phyloP scores from a whole-genome alignment of 805 yeast species.

The Wickerhamomyces silvicola region DNA sequence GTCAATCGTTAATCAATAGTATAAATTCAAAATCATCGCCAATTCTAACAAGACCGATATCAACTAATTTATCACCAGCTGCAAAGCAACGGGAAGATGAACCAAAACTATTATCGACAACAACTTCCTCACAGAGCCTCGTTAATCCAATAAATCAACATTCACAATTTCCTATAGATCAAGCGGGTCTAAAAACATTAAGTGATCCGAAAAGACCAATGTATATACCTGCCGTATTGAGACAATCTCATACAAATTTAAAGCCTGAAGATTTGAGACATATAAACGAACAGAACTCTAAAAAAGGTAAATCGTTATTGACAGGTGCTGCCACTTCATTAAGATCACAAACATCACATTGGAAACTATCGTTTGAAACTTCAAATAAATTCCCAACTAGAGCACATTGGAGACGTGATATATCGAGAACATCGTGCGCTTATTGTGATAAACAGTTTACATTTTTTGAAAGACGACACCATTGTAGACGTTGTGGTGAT shows the following conservation, averaged over 20 bases:
- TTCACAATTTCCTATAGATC: conserved; percentile 12
- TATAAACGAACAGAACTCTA: conserved; percentile 24
- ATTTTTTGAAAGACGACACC: conserved; percentile 74
- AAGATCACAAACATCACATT: conserved; percentile 21
- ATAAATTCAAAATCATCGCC: conserved; percentile 5
- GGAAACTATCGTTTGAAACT: conserved; percentile 22
- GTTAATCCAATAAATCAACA: not conserved
- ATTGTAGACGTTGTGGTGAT: conserved; percentile 82
- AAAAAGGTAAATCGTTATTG: conserved; percentile 14
- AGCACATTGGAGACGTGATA: conserved; percentile 73
- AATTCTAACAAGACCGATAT: conserved; percentile 9
- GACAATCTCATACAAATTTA: conserved; percentile 40
- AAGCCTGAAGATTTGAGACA: conserved; percentile 31
- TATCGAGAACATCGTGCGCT: conserved; percentile 54
- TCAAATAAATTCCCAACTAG: conserved; percentile 31
- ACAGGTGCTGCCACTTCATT: conserved; percentile 21
- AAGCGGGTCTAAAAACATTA: conserved; percentile 50
- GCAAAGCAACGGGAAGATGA: conserved; percentile 6
- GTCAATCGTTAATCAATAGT: no score
- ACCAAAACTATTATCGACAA: conserved; percentile 8
- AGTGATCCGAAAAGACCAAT: conserved; percentile 79
- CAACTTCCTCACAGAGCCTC: conserved; percentile 7
- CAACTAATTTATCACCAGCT: conserved; percentile 12
- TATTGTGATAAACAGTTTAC: conserved; percentile 66
- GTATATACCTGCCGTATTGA: conserved; percentile 84